These are phyloP conservation scores for Entelexis sorbosivorans DNA, from an alignment of 1,139 yeast species.

Conservation along the genomic window DNA sequence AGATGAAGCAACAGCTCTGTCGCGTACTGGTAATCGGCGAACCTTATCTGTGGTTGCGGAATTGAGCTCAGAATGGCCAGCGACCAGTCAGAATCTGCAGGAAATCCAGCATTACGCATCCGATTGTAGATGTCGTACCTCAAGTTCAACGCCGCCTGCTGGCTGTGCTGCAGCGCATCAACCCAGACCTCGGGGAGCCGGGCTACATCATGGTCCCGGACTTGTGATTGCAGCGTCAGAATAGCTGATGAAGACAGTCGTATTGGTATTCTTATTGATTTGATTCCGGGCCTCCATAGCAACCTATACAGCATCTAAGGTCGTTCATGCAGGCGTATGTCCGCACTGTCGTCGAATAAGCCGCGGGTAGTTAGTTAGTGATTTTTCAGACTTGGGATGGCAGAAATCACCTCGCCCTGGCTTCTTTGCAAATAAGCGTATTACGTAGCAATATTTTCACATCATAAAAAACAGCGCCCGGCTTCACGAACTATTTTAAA, in stretches of 20 bases:
- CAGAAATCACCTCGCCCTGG: background rate
- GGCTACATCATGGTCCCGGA: background rate
- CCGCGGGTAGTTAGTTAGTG: background rate
- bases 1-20: slow-evolving; percentile 10
- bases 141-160: background rate
- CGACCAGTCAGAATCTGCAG: slow-evolving; percentile 8
- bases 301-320: slow-evolving; percentile 8
- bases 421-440: background rate
- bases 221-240: background rate
- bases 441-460: background rate
- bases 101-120: background rate
- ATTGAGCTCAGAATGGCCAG: slow-evolving; percentile 6
- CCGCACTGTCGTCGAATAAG: background rate
- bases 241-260: background rate
- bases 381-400: background rate
- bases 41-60: slow-evolving; percentile 2
- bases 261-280: background rate
- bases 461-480: background rate
- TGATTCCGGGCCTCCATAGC: slow-evolving; percentile 3
- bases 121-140: slow-evolving; percentile 6
- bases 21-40: slow-evolving; percentile 18
- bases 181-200: slow-evolving; percentile 1
- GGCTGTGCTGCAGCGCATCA: background rate
- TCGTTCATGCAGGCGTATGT: slow-evolving; percentile 5
- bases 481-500: background rate